Conservation (phyloP, 2,329 filamentous ascomycete species). For the Penicillium sclerotigenum region DNA sequence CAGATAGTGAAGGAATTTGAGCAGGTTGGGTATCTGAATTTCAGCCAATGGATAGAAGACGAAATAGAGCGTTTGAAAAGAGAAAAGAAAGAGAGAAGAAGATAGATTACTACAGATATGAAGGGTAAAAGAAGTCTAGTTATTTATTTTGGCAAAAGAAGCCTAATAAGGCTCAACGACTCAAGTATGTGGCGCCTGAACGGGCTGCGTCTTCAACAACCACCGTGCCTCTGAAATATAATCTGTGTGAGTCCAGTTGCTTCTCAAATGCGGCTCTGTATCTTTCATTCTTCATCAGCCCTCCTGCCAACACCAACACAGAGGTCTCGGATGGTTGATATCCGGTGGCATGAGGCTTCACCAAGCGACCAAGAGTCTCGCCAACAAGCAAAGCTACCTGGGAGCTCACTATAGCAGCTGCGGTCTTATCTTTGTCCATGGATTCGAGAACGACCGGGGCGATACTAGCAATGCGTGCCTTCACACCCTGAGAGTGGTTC, state of each 20-base stretch:
- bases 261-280: slow-evolving; percentile 13
- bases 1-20: background rate
- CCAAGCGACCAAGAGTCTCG: slow-evolving; percentile 15
- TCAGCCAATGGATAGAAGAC: background rate
- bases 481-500: slow-evolving; percentile 4
- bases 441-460: slow-evolving; percentile 15
- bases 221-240: slow-evolving; percentile 7
- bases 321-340: slow-evolving; percentile 8
- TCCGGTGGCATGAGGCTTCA: slow-evolving; percentile 8
- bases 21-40: background rate
- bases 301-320: slow-evolving; percentile 21
- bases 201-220: slow-evolving; percentile 16
- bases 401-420: slow-evolving; percentile 12
- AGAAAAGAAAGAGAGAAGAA: background rate
- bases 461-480: slow-evolving; percentile 19
- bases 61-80: background rate
- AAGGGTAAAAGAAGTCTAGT: background rate
- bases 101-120: background rate
- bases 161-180: background rate
- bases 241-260: slow-evolving; percentile 1
- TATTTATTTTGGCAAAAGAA: background rate
- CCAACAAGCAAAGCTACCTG: slow-evolving; percentile 12
- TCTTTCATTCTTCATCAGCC: slow-evolving; percentile 18
- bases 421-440: background rate
- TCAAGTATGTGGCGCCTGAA: slow-evolving; percentile 5